Evolutionary conservation across 73 alveolate genomes (phyloP), one percentile per base, ranked within the genome.

Genomic region (Blepharisma stoltei): DNA sequence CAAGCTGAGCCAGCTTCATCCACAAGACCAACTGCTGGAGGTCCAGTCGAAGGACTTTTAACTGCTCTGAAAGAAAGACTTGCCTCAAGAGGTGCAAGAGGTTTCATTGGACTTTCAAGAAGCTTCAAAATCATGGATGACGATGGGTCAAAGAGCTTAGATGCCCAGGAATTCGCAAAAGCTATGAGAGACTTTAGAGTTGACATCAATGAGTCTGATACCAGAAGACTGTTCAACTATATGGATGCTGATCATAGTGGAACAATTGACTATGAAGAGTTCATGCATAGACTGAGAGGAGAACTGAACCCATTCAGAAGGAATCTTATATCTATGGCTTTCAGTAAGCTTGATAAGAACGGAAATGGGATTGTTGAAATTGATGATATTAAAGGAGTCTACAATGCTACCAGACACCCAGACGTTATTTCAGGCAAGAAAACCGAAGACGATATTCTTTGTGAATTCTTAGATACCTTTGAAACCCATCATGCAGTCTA

Each of bases 21-120:
- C 18, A 20, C 67, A n/a, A 52, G 23, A 4, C 18, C 23, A 52
- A n/a, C 67, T 69, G 21, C 79, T 44, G 60, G 37, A 38, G 32
- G 23, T 38, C 65, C 71, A 38, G 32, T 53, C 5, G 67, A 43
- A 46, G 79, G 27, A 69, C 79, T 69, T 44, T 66, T 89, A 11
- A 65, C 85, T 6, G 43, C 68, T 41, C 86, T 93, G 14, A 86
- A 94, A 83, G 77, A 86, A 53, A 93, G 84, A 79, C 76, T 93
- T n/a, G 85, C 82, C 45, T 66, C 84, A 46, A 83, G 97, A 82
- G 98, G 98, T 9, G 93, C 96, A 7, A 89, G 98, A 83, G 98
- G 98, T 14, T 83, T 93, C 76, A 89, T 93, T 69, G 89, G 97
- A 6, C 88, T 93, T 69, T 77, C 89, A 78, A 93, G 94, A 76